Evolutionary conservation across 805 yeast species (phyloP), one percentile per base, ranked within the genome.

Genomic region (Yamadazyma endophytica): DNA sequence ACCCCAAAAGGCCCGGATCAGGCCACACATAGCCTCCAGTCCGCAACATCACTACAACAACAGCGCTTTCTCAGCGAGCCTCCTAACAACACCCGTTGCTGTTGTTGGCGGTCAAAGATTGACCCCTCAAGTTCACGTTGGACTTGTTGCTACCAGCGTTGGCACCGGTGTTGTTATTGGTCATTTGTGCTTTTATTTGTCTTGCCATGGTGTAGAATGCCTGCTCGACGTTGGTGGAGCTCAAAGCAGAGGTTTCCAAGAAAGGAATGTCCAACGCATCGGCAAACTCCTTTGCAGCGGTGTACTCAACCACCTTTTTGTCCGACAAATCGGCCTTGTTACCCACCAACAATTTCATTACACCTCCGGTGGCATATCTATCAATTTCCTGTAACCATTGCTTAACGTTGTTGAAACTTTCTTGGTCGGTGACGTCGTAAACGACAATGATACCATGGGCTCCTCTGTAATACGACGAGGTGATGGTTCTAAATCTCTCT

Each of bases 371-470:
- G 32, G 97, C 98, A 63, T 89, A 90, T 53, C 97, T 81, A 66
- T 90, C 98, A 54, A 90, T 92, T 64, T 90, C 98, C 68, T 89
- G 97, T 61, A 90, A 73, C 98, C 98, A 90, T 67, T 88, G 96
- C 67, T 88, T 89, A 50, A 90, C 97, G 58, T 92, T 88, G 64
- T 87, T 86, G 72, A 90, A 90, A 12, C 88, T 82, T 59, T 87
- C 96, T 64, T 87, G 96, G 62, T 92, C 97, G 31, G 98, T 92
- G 27, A 92, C 97, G 57, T 90, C 98, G 61, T 92, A 90, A 32
- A 90, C 98, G 49, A 90, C 90, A 51, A 90, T 92, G 60, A 90
- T 92, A 40, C 98, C 98, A 57, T 90, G 97, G 9, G 97, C 96
- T 35, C 98, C 98, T 61, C 98, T 82, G 71, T 90, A 90, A 68